A percentile compares a stretch with the other conserved stretches of the same genome.
These are phyloP conservation scores for Hevea brasiliensis DNA, from an alignment of 345 rosid species.

Conservation along the genomic window DNA sequence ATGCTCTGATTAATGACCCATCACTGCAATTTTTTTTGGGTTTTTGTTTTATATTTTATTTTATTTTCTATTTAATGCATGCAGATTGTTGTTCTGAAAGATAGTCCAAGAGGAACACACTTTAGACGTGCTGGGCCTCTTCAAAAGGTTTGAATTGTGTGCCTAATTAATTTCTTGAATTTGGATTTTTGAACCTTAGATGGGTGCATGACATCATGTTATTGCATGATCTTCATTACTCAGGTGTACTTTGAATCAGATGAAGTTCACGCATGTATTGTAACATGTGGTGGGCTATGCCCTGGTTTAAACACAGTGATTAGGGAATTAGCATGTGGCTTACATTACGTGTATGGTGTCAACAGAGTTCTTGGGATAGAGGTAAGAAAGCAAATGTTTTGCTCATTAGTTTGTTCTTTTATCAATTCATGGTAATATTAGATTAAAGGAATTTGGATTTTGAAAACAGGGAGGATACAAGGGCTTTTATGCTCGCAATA, in stretches of 20 bases:
- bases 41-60: no score
- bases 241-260: conserved; percentile 77
- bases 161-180: neutral
- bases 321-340: conserved; percentile 76
- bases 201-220: neutral
- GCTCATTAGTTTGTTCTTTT: neutral
- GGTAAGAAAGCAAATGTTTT: conserved; percentile 27
- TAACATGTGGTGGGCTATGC: conserved; percentile 94
- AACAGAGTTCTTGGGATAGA: conserved; percentile 74
- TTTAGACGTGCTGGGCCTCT: conserved; percentile 97
- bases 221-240: conserved; percentile 14
- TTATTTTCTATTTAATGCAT: neutral
- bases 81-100: conserved; percentile 77
- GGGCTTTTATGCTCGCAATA: conserved; percentile 85
- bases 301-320: conserved; percentile 91
- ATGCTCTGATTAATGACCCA: neutral
- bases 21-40: neutral
- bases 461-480: conserved; percentile 76
- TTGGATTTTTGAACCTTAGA: neutral
- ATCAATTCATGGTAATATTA: neutral
- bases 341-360: conserved; percentile 81
- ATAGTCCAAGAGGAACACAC: conserved; percentile 77
- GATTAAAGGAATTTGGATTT: no score
- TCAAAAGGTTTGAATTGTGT: conserved; percentile 51
- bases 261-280: conserved; percentile 84